Percentiles rank a stretch among this genome's conserved stretches.
Conservation (phyloP, 2,329 filamentous ascomycete species). For the Colletotrichum sublineola region DNA sequence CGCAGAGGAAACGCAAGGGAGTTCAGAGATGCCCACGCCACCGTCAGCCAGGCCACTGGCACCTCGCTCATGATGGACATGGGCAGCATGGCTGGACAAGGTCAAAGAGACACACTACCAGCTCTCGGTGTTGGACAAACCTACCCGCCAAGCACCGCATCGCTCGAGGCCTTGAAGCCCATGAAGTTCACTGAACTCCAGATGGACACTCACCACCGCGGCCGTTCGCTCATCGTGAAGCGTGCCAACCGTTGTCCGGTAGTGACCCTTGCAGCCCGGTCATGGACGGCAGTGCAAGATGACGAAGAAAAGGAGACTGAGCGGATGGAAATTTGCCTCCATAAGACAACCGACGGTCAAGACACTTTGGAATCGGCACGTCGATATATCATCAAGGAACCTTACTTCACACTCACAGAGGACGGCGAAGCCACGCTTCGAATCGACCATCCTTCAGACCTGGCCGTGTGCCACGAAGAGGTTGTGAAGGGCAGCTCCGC, state of each 20-base stretch:
- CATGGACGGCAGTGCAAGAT: slow-evolving; percentile 51
- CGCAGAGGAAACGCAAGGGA: slow-evolving; percentile 40
- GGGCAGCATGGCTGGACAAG: slow-evolving; percentile 43
- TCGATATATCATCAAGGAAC: slow-evolving; percentile 61
- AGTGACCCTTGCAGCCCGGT: slow-evolving; percentile 44
- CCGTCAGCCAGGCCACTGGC: slow-evolving; percentile 35
- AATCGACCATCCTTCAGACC: slow-evolving; percentile 51
- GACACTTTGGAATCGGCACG: slow-evolving; percentile 52
- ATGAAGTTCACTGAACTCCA: slow-evolving; percentile 46
- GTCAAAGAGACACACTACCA: slow-evolving; percentile 46
- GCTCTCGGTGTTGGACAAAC: slow-evolving; percentile 48
- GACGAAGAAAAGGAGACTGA: slow-evolving; percentile 46
- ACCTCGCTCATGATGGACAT: slow-evolving; percentile 52
- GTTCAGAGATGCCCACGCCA: slow-evolving; percentile 25
- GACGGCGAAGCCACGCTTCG: slow-evolving; percentile 57
- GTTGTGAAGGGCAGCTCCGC: slow-evolving; percentile 3
- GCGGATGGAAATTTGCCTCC: slow-evolving; percentile 50
- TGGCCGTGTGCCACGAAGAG: slow-evolving; percentile 42
- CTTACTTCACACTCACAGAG: slow-evolving; percentile 59
- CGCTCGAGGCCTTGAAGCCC: slow-evolving; percentile 44
- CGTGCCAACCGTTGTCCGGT: slow-evolving; percentile 47
- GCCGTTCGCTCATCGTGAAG: slow-evolving; percentile 45
- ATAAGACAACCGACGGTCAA: slow-evolving; percentile 50
- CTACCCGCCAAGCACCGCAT: slow-evolving; percentile 46
- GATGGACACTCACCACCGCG: slow-evolving; percentile 51